Conservation (phyloP, 2,329 filamentous ascomycete genomes). For the Chrysosporium queenslandicum region DNA sequence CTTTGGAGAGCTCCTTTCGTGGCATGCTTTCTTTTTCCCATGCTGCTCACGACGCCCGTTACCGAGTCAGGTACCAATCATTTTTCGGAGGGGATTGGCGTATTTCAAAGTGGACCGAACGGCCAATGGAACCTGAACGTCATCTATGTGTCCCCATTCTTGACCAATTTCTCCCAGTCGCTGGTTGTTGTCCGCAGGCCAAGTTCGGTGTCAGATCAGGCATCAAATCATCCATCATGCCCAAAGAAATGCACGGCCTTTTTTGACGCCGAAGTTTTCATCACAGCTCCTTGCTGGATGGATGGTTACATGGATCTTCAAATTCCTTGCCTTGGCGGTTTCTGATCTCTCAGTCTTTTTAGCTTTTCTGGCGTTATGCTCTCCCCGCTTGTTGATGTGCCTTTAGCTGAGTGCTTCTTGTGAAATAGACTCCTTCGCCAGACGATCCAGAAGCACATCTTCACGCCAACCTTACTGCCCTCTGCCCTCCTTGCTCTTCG, state of each 20-base stretch:
- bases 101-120: constrained; percentile 11
- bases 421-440: constrained; percentile 36
- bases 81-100: neutral
- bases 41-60: constrained; percentile 1
- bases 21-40: constrained; percentile 2
- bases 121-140: constrained; percentile 6
- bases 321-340: constrained; percentile 3
- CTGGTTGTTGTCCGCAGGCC: neutral
- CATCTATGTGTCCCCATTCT: neutral
- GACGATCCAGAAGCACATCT: constrained; percentile 48
- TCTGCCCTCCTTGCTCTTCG: constrained; percentile 53
- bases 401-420: constrained; percentile 7
- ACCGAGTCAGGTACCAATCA: constrained; percentile 14
- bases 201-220: neutral
- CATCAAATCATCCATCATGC: neutral
- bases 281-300: neutral
- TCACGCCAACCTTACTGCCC: constrained; percentile 56
- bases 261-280: neutral
- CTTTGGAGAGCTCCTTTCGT: constrained; percentile 2
- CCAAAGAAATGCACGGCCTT: neutral
- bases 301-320: constrained; percentile 4
- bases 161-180: neutral
- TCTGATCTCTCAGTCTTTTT: neutral
- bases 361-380: constrained; percentile 4
- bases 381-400: neutral